A percentile compares a stretch with the other conserved stretches of the same genome.
Evolutionary conservation across 371 early-diverging fungal species (phyloP).

Genomic region (Capillidium heterosporum): DNA sequence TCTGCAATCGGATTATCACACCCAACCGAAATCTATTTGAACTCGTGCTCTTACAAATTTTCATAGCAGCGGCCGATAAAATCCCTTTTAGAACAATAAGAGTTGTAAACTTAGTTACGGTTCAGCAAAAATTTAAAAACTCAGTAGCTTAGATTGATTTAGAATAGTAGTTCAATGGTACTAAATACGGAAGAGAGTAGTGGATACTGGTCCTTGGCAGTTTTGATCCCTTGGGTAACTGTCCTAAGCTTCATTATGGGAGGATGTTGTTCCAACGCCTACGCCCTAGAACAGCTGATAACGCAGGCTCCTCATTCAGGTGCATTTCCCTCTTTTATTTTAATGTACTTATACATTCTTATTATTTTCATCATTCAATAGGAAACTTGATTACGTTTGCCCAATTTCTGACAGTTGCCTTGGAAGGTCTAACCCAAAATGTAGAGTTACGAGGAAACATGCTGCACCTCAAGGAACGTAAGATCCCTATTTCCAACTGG

Average conservation of each 20-base stretch:
- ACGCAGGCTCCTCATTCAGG: slow-evolving; percentile 19
- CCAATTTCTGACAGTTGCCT: slow-evolving; percentile 60
- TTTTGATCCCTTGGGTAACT: slow-evolving; percentile 15
- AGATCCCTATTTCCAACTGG: slow-evolving; percentile 57
- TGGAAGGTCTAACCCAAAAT: slow-evolving; percentile 47
- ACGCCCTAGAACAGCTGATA: slow-evolving; percentile 58
- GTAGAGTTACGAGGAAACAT: slow-evolving; percentile 22
- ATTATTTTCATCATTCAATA: slow-evolving; percentile 8
- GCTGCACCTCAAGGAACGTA: slow-evolving; percentile 31
- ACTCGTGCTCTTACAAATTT: too few relatives aligned
- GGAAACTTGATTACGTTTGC: slow-evolving; percentile 67
- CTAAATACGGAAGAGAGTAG: too few relatives aligned
- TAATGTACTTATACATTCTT: background rate
- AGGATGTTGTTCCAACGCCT: slow-evolving; percentile 81
- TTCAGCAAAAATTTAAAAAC: too few relatives aligned
- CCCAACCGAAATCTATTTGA: too few relatives aligned
- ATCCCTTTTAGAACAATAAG: too few relatives aligned
- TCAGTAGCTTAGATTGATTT: too few relatives aligned
- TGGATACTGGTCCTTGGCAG: too few relatives aligned
- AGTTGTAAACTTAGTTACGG: too few relatives aligned
- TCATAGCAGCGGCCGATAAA: too few relatives aligned
- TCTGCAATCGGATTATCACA: too few relatives aligned
- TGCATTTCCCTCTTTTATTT: background rate
- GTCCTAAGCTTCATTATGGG: slow-evolving; percentile 59
- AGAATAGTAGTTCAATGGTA: too few relatives aligned